These are phyloP conservation scores for Parmelia sp. DNA, from an alignment of 495 filamentous ascomycete genomes.

Conservation along the genomic window DNA sequence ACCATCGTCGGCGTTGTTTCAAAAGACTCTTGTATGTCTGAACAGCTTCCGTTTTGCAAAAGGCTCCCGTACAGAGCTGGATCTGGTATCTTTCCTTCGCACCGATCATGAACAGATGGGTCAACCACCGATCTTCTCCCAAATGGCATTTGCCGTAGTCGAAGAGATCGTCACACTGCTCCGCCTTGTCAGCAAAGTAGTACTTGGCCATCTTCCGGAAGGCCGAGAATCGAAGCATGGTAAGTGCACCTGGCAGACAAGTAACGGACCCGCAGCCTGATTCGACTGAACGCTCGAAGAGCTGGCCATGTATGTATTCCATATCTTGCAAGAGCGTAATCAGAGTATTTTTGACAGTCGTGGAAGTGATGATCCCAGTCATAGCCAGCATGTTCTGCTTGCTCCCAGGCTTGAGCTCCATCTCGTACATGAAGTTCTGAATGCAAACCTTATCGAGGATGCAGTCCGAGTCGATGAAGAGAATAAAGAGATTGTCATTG, in stretches of 20 bases:
- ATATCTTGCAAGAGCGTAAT: conserved; percentile 95
- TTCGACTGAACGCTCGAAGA: conserved; percentile 95
- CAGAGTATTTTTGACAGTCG: conserved; percentile 79
- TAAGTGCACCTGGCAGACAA: conserved; percentile 89
- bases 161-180: conserved; percentile 93
- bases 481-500: conserved; percentile 88
- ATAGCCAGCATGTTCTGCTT: conserved; percentile 93
- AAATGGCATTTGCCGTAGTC: conserved; percentile 95
- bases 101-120: conserved; percentile 98
- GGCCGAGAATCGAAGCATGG: conserved; percentile 91
- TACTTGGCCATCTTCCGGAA: conserved; percentile 97
- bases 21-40: conserved; percentile 79
- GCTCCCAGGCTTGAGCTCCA: conserved; percentile 95
- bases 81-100: conserved; percentile 91
- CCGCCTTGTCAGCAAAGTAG: conserved; percentile 96
- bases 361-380: conserved; percentile 96
- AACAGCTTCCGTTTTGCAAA: conserved; percentile 97
- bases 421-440: conserved; percentile 98
- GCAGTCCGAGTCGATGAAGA: conserved; percentile 98
- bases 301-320: conserved; percentile 96
- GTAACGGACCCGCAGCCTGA: conserved; percentile 93
- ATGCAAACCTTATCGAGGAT: conserved; percentile 89
- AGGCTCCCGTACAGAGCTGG: conserved; percentile 93
- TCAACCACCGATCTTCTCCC: conserved; percentile 95
- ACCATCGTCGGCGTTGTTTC: conserved; percentile 96